Evolutionary conservation across 2,329 filamentous ascomycete species (phyloP), one percentile per base, ranked within the genome.

Genomic region (Colletotrichum sp.): DNA sequence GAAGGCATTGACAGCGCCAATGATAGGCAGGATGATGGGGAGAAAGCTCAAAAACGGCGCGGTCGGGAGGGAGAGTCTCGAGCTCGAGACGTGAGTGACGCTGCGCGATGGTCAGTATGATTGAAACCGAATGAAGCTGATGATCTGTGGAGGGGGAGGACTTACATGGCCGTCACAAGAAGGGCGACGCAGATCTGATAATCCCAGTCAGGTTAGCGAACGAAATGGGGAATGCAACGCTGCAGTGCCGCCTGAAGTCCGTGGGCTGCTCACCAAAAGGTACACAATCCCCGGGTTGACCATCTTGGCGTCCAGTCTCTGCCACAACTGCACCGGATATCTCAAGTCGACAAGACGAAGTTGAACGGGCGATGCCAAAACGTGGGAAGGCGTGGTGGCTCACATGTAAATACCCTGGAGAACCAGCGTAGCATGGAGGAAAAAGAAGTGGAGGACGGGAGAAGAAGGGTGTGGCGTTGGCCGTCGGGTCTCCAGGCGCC

Each of bases 51-150:
- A 67, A 61, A 61, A 72, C 0, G 83, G 79, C 3, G 84, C 80
- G 67, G 87, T 78, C 32, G 86, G 85, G 8, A 89, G 85, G 28
- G 85, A 86, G 55, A 88, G 83, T 65, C 80, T 80, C 18, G 81
- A 74, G 72, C 80, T 81, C 76, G 83, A 82, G 78, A 86, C 79
- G 78, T 87, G 85, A 67, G 85, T 80, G 78, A 85, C 81, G 14
- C 86, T 88, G 71, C 18, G 36, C 8, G 3, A 26, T 7, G 10
- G 62, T 73, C 18, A 73, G 34, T 32, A 32, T 8, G 10, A 13
- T 9, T 14, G 4, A 4, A 18, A 32, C 4, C 30, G 16, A 32
- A 30, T 1, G 5, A 14, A 21, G 36, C 10, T 55, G 61, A 30
- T 62, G 21, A 13, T 6, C 16, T 26, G 43, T 24, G 9, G 13